These are phyloP conservation scores for Pythium folliculosum DNA, from an alignment of 352 stramenopile species.

Conservation along the genomic window DNA sequence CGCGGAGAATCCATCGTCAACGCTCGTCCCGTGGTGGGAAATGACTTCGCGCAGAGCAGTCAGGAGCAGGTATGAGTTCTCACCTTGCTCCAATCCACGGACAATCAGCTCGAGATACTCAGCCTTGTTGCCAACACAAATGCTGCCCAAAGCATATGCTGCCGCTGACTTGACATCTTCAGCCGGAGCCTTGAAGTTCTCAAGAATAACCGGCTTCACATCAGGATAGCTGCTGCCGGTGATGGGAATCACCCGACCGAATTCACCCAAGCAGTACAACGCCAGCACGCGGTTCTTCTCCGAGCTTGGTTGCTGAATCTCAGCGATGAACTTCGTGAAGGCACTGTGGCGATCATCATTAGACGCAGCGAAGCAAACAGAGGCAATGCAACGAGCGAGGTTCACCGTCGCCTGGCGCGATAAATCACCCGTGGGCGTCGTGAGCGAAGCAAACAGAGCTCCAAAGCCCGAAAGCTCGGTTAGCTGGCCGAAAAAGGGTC, in stretches of 20 bases:
- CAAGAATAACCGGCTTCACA: conserved; percentile 90
- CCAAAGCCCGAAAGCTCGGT: conserved; percentile 78
- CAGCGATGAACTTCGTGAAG: conserved; percentile 72
- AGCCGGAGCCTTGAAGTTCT: conserved; percentile 78
- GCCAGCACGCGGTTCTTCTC: conserved; percentile 88
- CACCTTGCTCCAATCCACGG: conserved; percentile 84
- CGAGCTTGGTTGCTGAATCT: conserved; percentile 53
- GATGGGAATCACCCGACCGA: conserved; percentile 93
- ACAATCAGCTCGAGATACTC: conserved; percentile 93
- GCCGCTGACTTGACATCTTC: conserved; percentile 97
- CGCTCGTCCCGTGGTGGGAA: conserved; percentile 66
- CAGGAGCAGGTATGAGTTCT: conserved; percentile 97
- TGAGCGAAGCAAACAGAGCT: conserved; percentile 86
- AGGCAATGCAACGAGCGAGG: conserved; percentile 92
- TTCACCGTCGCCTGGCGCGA: conserved; percentile 94
- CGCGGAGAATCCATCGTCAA: conserved; percentile 70
- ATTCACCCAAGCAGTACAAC: conserved; percentile 94
- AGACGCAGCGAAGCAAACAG: conserved; percentile 67
- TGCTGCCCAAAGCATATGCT: conserved; percentile 95
- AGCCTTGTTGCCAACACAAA: conserved; percentile 93
- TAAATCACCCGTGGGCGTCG: conserved; percentile 50
- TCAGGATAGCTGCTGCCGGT: conserved; percentile 60
- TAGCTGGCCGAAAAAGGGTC: conserved; percentile 71
- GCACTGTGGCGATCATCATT: conserved; percentile 62
- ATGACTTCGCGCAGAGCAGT: conserved; percentile 97